A percentile compares a stretch with the other conserved stretches of the same genome.
Evolutionary conservation across 225 moss, liverwort and hornwort species (phyloP).

Genomic region (Straminergon stramineum): DNA sequence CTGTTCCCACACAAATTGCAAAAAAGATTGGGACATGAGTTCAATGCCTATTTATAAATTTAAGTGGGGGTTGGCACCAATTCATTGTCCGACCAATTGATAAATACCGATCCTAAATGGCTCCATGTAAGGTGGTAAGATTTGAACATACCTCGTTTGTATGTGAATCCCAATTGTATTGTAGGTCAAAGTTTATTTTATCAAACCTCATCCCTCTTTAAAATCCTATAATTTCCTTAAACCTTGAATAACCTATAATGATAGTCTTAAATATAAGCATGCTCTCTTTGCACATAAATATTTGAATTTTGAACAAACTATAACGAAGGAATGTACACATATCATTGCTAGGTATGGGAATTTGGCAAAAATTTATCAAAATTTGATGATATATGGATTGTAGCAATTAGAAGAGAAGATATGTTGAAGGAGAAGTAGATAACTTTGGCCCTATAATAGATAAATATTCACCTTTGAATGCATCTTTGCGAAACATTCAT

Average conservation of each 20-base stretch:
- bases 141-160: rapidly evolving
- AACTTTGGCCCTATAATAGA: background rate
- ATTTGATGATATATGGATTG: background rate
- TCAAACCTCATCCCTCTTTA: rapidly evolving
- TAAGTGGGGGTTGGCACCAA: background rate
- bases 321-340: rapidly evolving
- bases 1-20: background rate
- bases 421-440: background rate
- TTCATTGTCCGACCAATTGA: no score
- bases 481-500: background rate
- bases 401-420: background rate
- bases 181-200: background rate
- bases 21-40: background rate
- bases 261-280: background rate
- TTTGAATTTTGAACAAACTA: background rate
- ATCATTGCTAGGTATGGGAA: background rate
- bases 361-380: background rate
- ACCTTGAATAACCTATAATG: background rate
- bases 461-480: background rate
- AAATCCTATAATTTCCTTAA: background rate
- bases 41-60: background rate
- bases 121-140: background rate
- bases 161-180: rapidly evolving
- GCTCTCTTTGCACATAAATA: no score
- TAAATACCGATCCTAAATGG: rapidly evolving